Base-by-base conservation (phyloP, 2,329 filamentous ascomycete species). In the Penicillium griseofulvum region DNA sequence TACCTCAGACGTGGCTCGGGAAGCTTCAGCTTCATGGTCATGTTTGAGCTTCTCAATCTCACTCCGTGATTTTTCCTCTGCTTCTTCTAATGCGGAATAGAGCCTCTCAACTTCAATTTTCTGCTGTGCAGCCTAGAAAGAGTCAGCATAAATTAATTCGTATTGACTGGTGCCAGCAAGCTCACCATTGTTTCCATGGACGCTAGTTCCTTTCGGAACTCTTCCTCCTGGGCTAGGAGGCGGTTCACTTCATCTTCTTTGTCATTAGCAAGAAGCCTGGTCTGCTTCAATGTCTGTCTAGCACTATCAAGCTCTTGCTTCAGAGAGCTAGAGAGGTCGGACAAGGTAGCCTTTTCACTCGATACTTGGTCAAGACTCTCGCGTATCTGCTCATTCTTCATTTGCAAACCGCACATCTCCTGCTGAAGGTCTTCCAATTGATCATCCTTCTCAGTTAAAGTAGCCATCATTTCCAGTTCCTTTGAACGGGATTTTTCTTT, bases 381-480 rank as follows among this genome's bases (percentile, higher is more conserved):
- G 5, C 55, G 57, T 9, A 68, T 41, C 28, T 62, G 44, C 17
- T 62, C 52, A 54, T 63, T 65, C 37, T 68, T 62, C 29, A 55
- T 55, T 52, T 49, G 57, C n/a, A 67, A 55, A 16, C 51, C 44
- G 39, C 61, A 60, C 5, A 76, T 52, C 26, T 73, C 62, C 42
- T 75, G 69, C 26, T 77, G 71, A 12, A 76, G 60, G 38, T 76
- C 72, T 26, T 78, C 76, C 5, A 79, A 51, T 6, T 70, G 67
- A 52, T 81, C 78, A 31, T 80, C 74, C 53, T 76, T 78, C 19
- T 73, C 74, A 1, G 76, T 76, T 5, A 76, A 54, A 8, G 66
- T 71, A 37, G 77, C 73, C 22, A 76, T 70, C 24, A 76, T 66
- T 31, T 75, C 72, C 4, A 81, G 58, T 42, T 83, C 76, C 54